phyloP scores from a whole-genome alignment of 225 moss, liverwort and hornwort species.

The Sphagnum tenellum region DNA sequence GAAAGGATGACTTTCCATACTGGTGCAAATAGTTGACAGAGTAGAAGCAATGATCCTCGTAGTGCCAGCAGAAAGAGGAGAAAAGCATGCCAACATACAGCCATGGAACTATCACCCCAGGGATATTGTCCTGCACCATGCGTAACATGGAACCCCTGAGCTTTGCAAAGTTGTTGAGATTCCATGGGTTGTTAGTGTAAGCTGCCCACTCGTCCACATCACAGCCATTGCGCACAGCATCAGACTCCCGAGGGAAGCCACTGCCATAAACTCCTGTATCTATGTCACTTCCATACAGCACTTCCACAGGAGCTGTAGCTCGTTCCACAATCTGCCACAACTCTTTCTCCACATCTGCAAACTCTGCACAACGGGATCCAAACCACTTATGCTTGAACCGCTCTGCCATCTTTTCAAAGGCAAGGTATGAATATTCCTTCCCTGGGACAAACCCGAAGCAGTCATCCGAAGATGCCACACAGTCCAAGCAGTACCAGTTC shows the following conservation, averaged over 20 bases:
- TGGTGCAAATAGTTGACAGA: constrained; percentile 91
- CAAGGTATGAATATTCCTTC: constrained; percentile 82
- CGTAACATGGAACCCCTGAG: constrained; percentile 89
- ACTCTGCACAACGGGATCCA: constrained; percentile 42
- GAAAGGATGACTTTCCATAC: constrained; percentile 13
- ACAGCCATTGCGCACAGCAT: constrained; percentile 55
- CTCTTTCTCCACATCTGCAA: constrained; percentile 73
- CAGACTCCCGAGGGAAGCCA: constrained; percentile 83
- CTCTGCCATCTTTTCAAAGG: constrained; percentile 92
- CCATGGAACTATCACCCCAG: constrained; percentile 97
- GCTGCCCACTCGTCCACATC: constrained; percentile 63
- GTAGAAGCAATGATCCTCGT: constrained; percentile 96
- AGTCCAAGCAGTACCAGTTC: constrained; percentile 99
- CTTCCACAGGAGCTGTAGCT: constrained; percentile 85
- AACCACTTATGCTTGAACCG: constrained; percentile 94
- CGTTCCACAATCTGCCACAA: constrained; percentile 98
- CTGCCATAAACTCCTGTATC: constrained; percentile 84
- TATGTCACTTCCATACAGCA: constrained; percentile 95
- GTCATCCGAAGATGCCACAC: constrained; percentile 83
- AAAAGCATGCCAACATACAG: constrained; percentile 97
- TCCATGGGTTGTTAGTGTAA: constrained; percentile 67
- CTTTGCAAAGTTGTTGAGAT: constrained; percentile 96
- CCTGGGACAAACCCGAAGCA: constrained; percentile 97
- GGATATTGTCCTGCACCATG: constrained; percentile 94
- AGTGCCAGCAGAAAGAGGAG: constrained; percentile 98